A percentile compares a stretch with the other conserved stretches of the same genome.
phyloP scores from a whole-genome alignment of 2,329 filamentous ascomycete genomes.

The Ceratocystis cacaofunesta region DNA sequence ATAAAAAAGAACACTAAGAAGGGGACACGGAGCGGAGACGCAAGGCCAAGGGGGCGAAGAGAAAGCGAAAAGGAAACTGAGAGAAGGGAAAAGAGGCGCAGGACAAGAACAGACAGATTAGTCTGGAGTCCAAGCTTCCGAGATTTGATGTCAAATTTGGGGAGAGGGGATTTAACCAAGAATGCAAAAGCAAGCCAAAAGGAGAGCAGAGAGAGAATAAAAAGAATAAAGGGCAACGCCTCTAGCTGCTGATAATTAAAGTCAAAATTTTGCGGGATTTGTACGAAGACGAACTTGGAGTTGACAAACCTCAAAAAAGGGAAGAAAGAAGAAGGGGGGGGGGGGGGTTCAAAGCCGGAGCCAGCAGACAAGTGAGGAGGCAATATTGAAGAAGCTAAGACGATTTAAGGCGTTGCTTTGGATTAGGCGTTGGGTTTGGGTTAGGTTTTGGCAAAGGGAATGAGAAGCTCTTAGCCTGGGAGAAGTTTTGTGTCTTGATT shows the following conservation, averaged over 20 bases:
- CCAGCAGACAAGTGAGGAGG: neutral
- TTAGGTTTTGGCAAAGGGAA: too few relatives aligned
- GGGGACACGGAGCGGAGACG: constrained; percentile 1
- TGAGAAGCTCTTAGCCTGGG: too few relatives aligned
- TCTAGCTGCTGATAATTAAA: too few relatives aligned
- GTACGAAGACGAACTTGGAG: constrained; percentile 1
- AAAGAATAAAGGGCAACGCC: neutral
- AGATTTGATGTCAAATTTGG: neutral
- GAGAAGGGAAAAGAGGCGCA: neutral
- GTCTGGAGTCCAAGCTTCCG: neutral
- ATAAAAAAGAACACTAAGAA: neutral
- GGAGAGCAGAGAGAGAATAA: neutral
- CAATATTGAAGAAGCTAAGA: neutral
- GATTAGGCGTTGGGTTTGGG: too few relatives aligned
- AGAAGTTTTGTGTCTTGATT: too few relatives aligned
- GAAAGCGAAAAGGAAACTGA: neutral
- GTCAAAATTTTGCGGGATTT: neutral
- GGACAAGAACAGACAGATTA: neutral
- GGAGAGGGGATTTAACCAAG: too few relatives aligned
- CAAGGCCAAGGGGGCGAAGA: neutral
- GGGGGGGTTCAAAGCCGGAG: neutral
- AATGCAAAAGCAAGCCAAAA: neutral
- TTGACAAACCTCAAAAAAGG: neutral
- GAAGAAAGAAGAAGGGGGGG: neutral
- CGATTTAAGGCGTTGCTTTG: neutral